phyloP scores from a whole-genome alignment of 257 asterid genomes.

The Agastache rugosa region DNA sequence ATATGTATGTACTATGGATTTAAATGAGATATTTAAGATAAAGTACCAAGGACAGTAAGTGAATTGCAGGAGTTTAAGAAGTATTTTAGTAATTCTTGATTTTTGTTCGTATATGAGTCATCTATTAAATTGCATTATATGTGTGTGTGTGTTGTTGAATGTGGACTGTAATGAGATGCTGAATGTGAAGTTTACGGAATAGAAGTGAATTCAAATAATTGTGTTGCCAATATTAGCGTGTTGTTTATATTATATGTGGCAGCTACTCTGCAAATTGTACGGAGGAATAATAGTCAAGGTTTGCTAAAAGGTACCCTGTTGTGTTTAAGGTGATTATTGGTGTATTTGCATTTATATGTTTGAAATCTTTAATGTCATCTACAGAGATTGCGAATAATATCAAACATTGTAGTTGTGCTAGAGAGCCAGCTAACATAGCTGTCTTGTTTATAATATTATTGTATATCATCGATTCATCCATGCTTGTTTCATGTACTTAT shows the following conservation, averaged over 20 bases:
- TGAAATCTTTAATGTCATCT: background rate
- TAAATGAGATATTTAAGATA: too few relatives aligned
- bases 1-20: background rate
- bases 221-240: constrained; percentile 30
- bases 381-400: constrained; percentile 1
- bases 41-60: background rate
- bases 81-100: too few relatives aligned
- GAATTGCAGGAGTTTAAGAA: background rate
- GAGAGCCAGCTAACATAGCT: background rate
- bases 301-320: constrained; percentile 76
- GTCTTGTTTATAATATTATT: constrained; percentile 8
- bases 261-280: constrained; percentile 84
- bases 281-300: constrained; percentile 91
- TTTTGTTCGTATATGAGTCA: background rate
- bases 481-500: constrained; percentile 25
- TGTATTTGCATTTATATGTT: background rate
- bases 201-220: background rate
- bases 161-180: background rate
- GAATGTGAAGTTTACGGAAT: background rate
- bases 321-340: constrained; percentile 72
- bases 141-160: background rate
- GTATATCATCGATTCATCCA: too few relatives aligned
- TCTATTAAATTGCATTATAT: background rate
- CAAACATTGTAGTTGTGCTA: constrained; percentile 10
- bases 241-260: constrained; percentile 56